A percentile compares a stretch with the other conserved stretches of the same genome.
Conservation (phyloP, 768 basidiomycete species). For the Boletellus ananas region DNA sequence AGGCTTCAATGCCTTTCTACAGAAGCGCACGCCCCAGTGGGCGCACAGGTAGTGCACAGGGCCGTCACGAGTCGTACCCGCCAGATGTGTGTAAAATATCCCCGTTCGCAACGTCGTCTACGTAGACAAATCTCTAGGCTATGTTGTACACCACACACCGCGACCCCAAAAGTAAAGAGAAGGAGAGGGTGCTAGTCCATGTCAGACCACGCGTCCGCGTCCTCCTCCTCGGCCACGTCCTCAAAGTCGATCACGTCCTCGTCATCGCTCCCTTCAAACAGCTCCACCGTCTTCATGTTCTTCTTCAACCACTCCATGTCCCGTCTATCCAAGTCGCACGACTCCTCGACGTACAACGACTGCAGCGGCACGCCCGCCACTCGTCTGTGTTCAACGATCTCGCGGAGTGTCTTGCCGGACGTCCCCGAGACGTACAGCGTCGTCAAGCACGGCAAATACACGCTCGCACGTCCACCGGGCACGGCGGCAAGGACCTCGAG, state of each 20-base stretch:
- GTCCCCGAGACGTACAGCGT: slow-evolving; percentile 46
- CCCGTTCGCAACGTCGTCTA: no score
- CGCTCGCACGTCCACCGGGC: not conserved
- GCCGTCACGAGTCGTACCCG: no score
- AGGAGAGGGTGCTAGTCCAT: not conserved
- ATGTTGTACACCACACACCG: no score
- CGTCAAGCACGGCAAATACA: slow-evolving; percentile 50
- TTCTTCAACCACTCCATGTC: slow-evolving; percentile 51
- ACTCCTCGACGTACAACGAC: slow-evolving; percentile 42
- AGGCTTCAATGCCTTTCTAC: slow-evolving; percentile 47
- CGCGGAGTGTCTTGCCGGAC: slow-evolving; percentile 38
- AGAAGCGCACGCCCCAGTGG: slow-evolving; percentile 45
- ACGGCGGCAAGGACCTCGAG: slow-evolving; percentile 15
- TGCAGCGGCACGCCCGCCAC: slow-evolving; percentile 44
- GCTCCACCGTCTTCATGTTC: slow-evolving; percentile 49
- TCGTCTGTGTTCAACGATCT: slow-evolving; percentile 42
- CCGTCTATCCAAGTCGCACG: slow-evolving; percentile 37
- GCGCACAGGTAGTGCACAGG: slow-evolving; percentile 32
- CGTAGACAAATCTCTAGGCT: no score
- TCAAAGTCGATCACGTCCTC: slow-evolving; percentile 34
- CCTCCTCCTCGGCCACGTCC: slow-evolving; percentile 12
- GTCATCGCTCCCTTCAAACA: slow-evolving; percentile 54
- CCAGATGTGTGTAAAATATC: no score
- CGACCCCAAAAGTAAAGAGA: no score
- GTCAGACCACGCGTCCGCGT: slow-evolving; percentile 15